Base-by-base conservation (phyloP, 1,284 basidiomycete species). In the Ganoderma meredithae region DNA sequence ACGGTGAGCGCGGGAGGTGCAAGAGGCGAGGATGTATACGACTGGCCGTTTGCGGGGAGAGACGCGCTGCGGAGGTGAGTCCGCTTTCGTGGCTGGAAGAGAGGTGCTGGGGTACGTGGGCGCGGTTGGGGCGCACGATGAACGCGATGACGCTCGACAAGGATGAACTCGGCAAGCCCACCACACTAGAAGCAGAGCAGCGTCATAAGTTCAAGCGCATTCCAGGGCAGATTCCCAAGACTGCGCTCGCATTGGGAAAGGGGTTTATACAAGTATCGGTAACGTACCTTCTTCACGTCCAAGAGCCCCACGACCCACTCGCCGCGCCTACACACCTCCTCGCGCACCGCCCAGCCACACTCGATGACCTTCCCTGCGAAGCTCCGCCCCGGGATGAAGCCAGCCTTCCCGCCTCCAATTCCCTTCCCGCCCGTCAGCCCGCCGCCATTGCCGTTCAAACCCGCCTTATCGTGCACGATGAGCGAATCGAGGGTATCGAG, bases 271-370 rank as follows among this genome's bases (percentile, higher is more conserved):
- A 47, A 25, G 31, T 33, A n/a, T 17, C 15, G 12, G 33, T 60
- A 59, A 78, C 87, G 73, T 69, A 95, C 94, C 89, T 94, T 95
- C 70, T 86, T 84, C 19, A 93, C 83, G 74, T 95, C 92, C 75
- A 91, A 75, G 66, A 96, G 74, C 12, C 94, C 95, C 68, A 94
- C 82, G 12, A 96, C 91, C 88, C 95, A 93, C 74, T 97, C 95
- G 9, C 94, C 93, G 72, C 89, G 87, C 75, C 84, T 84, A 25
- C 89, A 84, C 36, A 83, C 80, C 44, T 92, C 91, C 22, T 84
- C 84, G 60, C 84, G 85, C 19, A 96, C 93, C 64, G 94, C 92
- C 84, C 88, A 91, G 1, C 95, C 95, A 69, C 88, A 89, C 73
- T 94, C 92, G 59, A 96, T 77, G 41, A 90, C 90, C 52, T 93